Evolutionary conservation across 2,329 filamentous ascomycete species (phyloP), one percentile per base, ranked within the genome.

Genomic region (Fusarium virguliforme): DNA sequence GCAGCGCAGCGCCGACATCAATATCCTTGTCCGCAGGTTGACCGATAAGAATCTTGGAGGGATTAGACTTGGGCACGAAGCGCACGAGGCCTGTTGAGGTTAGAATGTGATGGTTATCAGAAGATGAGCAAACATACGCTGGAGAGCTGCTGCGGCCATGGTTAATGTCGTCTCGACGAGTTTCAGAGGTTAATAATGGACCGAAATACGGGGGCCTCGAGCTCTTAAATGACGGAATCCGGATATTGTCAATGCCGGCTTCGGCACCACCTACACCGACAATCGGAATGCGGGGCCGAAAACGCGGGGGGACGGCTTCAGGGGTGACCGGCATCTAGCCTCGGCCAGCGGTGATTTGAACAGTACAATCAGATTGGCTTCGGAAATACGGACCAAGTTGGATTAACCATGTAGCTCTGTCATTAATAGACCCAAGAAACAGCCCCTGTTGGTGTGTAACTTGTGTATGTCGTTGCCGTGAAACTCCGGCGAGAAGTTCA

Each of bases 1-100:
- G 84, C 30, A 90, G 77, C 15, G 88, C 88, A 28, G 84, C 76
- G 48, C 89, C 89, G 48, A 91, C 85, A 73, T 91, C 88, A 34
- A 89, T 68, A 9, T 83, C 77, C 24, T 81, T 77, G 65, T 88
- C 84, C 35, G 83, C 79, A 2, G 88, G 88, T 73, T 90, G 84
- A 35, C 88, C 88, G 72, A 90, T 86, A 53, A 88, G 79, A 59
- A 88, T 76, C 67, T 84, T 84, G 64, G 80, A 78, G 38, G 81
- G 77, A 53, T 86, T 83, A 6, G 83, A 85, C 74, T 85, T 86
- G 59, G 88, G 86, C 18, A 86, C 77, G 73, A 90, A 90, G 58
- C 88, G 87, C 71, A 90, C 87, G 64, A 90, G 84, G 77, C 88
- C 88, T 89, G 24, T 22, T 8, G 13, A 48, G 55, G 50, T 30